A percentile compares a stretch with the other conserved stretches of the same genome.
Conservation (phyloP, 108 stramenopile genomes). For the Skeletonema menzelii region DNA sequence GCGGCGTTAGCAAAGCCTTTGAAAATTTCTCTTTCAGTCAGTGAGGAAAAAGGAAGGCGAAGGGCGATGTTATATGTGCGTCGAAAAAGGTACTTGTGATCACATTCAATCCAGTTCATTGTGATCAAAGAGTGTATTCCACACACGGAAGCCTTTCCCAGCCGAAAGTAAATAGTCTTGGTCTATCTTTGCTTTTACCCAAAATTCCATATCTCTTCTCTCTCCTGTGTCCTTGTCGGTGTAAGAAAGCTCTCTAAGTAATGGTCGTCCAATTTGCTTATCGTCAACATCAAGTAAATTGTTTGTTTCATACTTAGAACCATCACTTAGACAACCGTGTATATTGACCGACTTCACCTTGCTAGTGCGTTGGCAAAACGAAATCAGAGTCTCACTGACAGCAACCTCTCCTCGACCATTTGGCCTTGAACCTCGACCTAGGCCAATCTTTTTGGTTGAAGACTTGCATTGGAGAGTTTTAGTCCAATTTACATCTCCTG, state of each 20-base stretch:
- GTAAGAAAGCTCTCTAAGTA: constrained; percentile 14
- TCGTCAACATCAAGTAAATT: constrained; percentile 40
- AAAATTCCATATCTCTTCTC: constrained; percentile 46
- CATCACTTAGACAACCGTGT: constrained; percentile 76
- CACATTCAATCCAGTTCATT: background rate
- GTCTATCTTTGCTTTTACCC: constrained; percentile 53
- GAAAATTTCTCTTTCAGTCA: constrained; percentile 3
- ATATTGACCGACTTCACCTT: constrained; percentile 31
- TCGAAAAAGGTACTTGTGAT: background rate
- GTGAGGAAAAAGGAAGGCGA: constrained; percentile 9
- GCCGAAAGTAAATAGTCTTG: constrained; percentile 53
- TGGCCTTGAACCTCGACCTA: constrained; percentile 27
- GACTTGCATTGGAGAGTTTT: constrained; percentile 7
- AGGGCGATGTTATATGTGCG: constrained; percentile 16
- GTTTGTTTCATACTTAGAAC: constrained; percentile 52
- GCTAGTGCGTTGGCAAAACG: constrained; percentile 25
- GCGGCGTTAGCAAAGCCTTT: constrained; percentile 4
- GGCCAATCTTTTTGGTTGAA: constrained; percentile 2
- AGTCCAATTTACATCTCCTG: constrained; percentile 68
- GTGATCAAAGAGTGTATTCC: constrained; percentile 29
- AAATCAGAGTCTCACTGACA: constrained; percentile 65
- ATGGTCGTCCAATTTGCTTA: constrained; percentile 2
- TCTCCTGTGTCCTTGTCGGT: constrained; percentile 37
- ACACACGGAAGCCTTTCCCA: constrained; percentile 68
- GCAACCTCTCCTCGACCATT: constrained; percentile 54